Percentiles rank a stretch among this genome's conserved stretches.
These are phyloP conservation scores for Silene conica DNA, from an alignment of 148 eudicot species.

Conservation along the genomic window DNA sequence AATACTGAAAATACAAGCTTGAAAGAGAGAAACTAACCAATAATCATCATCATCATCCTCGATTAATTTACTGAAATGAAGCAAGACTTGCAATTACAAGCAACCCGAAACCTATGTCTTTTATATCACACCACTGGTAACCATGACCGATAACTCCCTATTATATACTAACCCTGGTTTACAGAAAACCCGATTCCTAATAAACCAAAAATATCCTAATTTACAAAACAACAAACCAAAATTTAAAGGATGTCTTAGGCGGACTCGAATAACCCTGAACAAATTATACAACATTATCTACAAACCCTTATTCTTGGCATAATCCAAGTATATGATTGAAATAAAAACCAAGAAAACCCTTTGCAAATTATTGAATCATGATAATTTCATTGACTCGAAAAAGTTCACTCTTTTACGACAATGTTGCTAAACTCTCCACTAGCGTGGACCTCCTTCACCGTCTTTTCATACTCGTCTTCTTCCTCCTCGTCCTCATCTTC, in stretches of 20 bases:
- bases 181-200: neutral
- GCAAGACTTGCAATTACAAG: too few relatives aligned
- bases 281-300: constrained; percentile 1
- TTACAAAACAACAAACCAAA: neutral
- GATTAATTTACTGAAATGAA: neutral
- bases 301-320: neutral
- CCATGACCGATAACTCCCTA: neutral
- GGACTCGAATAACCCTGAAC: neutral
- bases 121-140: neutral
- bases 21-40: too few relatives aligned
- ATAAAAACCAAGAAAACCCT: neutral
- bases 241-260: neutral
- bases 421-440: constrained; percentile 56
- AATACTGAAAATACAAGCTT: too few relatives aligned
- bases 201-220: constrained; percentile 4
- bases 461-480: constrained; percentile 80
- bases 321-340: neutral
- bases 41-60: too few relatives aligned
- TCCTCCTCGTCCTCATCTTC: constrained; percentile 42
- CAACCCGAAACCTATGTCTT: neutral
- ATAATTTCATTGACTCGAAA: neutral
- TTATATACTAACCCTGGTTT: neutral
- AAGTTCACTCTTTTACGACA: constrained; percentile 1
- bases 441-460: constrained; percentile 67
- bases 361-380: neutral